A percentile compares a stretch with the other conserved stretches of the same genome.
Evolutionary conservation across 2,329 filamentous ascomycete genomes (phyloP).

Genomic region (Apiospora malaysiana): DNA sequence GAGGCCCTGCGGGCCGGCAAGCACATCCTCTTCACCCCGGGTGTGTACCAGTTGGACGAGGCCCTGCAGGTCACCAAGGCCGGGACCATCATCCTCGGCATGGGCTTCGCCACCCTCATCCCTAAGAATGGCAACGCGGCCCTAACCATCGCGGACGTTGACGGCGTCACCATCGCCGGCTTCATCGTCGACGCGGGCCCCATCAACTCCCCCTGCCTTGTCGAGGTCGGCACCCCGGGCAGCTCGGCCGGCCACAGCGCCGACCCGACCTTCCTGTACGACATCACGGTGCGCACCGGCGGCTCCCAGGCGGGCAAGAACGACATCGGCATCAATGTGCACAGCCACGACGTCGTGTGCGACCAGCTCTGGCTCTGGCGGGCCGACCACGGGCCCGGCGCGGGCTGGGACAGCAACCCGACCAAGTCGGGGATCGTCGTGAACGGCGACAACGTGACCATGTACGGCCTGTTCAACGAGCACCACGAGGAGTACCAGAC

Average conservation of each 20-base stretch:
- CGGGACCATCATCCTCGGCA: conserved; percentile 38
- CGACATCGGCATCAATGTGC: conserved; percentile 38
- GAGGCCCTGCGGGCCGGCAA: conserved; percentile 35
- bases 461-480: conserved; percentile 43
- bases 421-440: conserved; percentile 40
- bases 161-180: conserved; percentile 40
- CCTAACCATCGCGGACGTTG: conserved; percentile 37
- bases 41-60: conserved; percentile 39
- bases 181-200: conserved; percentile 40
- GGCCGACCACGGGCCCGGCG: conserved; percentile 39
- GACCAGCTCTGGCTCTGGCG: conserved; percentile 44
- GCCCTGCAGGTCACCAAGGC: conserved; percentile 33
- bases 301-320: conserved; percentile 35
- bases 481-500: conserved; percentile 42
- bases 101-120: conserved; percentile 40
- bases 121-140: conserved; percentile 34
- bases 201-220: conserved; percentile 33
- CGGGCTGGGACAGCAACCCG: conserved; percentile 38
- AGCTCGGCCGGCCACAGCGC: conserved; percentile 30
- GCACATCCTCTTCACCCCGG: conserved; percentile 40
- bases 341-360: conserved; percentile 39
- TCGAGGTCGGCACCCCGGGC: conserved; percentile 37
- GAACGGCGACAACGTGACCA: conserved; percentile 39
- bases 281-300: conserved; percentile 40
- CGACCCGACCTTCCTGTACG: conserved; percentile 41